Percentiles rank a stretch among this genome's conserved stretches.
Conservation (phyloP, 2,329 filamentous ascomycete genomes). For the Cladorrhinum sp. region DNA sequence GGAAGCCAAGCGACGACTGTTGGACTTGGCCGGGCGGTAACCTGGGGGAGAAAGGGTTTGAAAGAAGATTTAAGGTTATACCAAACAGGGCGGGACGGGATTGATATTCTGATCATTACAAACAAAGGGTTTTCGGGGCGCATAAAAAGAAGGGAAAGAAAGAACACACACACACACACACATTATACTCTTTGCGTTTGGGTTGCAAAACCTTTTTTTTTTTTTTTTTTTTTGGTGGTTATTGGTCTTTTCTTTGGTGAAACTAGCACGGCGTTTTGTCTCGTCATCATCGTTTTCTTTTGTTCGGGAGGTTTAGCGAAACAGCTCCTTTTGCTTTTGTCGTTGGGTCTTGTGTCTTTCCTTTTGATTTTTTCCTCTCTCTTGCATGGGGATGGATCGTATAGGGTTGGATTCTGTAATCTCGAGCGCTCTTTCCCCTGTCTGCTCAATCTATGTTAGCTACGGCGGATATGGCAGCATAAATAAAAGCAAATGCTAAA, state of each 20-base stretch:
- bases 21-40: slow-evolving; percentile 19
- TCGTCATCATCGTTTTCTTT: not conserved
- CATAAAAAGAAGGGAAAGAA: not conserved
- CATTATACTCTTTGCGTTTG: not conserved
- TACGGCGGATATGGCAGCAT: not conserved
- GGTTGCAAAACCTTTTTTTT: not conserved
- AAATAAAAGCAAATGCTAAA: not conserved
- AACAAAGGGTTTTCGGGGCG: not conserved
- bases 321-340: not conserved
- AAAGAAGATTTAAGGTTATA: not conserved
- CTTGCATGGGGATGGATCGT: too few species aligned
- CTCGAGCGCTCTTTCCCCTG: too few species aligned
- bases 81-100: not conserved
- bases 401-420: not conserved
- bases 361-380: not conserved
- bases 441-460: not conserved
- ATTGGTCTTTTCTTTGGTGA: not conserved
- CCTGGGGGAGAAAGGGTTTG: too few species aligned
- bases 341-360: not conserved
- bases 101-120: not conserved
- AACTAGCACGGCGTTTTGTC: not conserved
- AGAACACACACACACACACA: not conserved
- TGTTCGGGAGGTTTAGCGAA: not conserved
- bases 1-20: slow-evolving; percentile 46
- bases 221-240: not conserved